A percentile compares a stretch with the other conserved stretches of the same genome.
Conservation (phyloP, 768 basidiomycete genomes). For the Chlorophyllum brunneum region DNA sequence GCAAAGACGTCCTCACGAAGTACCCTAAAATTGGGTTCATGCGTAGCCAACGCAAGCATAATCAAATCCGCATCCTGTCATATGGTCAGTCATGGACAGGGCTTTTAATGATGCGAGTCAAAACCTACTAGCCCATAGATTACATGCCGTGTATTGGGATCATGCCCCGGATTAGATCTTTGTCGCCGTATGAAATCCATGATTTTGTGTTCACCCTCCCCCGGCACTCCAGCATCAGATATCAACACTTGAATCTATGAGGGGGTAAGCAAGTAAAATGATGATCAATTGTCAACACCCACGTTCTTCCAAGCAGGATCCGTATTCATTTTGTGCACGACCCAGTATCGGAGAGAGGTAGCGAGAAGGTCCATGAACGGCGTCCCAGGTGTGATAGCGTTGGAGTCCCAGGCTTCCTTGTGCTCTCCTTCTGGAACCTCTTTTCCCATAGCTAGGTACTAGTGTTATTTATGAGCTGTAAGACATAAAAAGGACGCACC, state of each 20-base stretch:
- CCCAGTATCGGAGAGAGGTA: slow-evolving; percentile 89
- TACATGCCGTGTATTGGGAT: slow-evolving; percentile 93
- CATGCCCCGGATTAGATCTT: slow-evolving; percentile 80
- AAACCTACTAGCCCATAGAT: slow-evolving; percentile 89
- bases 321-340: slow-evolving; percentile 89
- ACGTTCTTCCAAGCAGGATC: slow-evolving; percentile 97
- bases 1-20: slow-evolving; percentile 97
- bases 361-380: slow-evolving; percentile 97
- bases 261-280: slow-evolving; percentile 1
- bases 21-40: slow-evolving; percentile 97
- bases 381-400: slow-evolving; percentile 98
- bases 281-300: slow-evolving; percentile 20
- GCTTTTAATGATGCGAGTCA: background rate
- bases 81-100: slow-evolving; percentile 13
- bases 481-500: slow-evolving; percentile 36
- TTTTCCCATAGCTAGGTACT: slow-evolving; percentile 83
- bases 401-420: slow-evolving; percentile 92
- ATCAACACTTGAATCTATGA: slow-evolving; percentile 88
- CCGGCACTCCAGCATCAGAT: slow-evolving; percentile 95
- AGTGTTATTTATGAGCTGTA: background rate
- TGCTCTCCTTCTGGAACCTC: slow-evolving; percentile 75
- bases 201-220: slow-evolving; percentile 99
- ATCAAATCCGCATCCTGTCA: slow-evolving; percentile 95
- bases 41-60: slow-evolving; percentile 96
- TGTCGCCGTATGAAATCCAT: slow-evolving; percentile 98